phyloP scores from a whole-genome alignment of 2,329 filamentous ascomycete genomes.

The Clathrospora elynae region DNA sequence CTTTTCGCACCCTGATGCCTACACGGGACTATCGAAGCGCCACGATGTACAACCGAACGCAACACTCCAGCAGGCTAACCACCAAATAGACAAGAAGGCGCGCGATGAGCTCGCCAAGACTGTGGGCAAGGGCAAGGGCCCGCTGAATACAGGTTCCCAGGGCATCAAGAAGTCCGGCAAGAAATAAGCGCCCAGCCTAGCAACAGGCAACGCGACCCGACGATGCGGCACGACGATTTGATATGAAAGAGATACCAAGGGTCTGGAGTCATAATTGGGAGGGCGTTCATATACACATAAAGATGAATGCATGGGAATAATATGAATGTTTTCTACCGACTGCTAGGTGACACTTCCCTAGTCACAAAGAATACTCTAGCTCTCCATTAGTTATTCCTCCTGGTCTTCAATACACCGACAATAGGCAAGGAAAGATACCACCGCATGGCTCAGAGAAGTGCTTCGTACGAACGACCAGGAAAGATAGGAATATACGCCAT shows the following conservation, averaged over 20 bases:
- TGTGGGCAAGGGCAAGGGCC: slow-evolving; percentile 79
- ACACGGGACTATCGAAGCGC: background rate
- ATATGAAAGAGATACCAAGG: slow-evolving; percentile 39
- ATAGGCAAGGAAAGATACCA: no score
- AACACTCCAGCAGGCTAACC: slow-evolving; percentile 5
- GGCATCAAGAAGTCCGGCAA: slow-evolving; percentile 99
- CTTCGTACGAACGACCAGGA: no score
- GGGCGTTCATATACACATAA: slow-evolving; percentile 24
- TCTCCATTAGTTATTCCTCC: background rate
- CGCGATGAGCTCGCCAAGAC: slow-evolving; percentile 71
- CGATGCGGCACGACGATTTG: slow-evolving; percentile 17
- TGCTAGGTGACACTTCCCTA: slow-evolving; percentile 2
- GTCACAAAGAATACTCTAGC: background rate
- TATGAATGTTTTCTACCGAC: background rate
- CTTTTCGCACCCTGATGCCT: background rate
- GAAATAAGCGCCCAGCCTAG: slow-evolving; percentile 63
- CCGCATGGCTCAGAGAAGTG: no score
- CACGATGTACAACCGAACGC: background rate
- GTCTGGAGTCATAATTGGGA: slow-evolving; percentile 28
- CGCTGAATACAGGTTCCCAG: slow-evolving; percentile 79
- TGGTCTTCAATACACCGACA: no score
- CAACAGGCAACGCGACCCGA: background rate
- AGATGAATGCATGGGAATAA: slow-evolving; percentile 28
- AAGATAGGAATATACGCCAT: no score
- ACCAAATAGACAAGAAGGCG: slow-evolving; percentile 62